These are phyloP conservation scores for Aspergillus cavernicola DNA, from an alignment of 495 filamentous ascomycete species.

Conservation along the genomic window DNA sequence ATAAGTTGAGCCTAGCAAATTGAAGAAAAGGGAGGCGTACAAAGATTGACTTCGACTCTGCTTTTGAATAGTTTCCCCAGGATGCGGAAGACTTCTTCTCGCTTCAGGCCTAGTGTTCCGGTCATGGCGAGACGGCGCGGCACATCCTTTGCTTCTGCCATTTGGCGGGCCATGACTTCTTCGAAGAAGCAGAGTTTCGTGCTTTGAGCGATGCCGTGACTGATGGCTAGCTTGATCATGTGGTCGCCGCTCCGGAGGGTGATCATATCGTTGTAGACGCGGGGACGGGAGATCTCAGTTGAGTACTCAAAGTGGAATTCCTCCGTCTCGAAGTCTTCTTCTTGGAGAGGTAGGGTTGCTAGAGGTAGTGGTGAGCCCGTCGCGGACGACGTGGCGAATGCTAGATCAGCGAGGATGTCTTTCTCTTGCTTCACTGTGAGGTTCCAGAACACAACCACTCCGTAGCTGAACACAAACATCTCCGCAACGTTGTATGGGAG, in stretches of 20 bases:
- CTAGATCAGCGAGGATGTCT: conserved; percentile 91
- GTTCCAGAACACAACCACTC: conserved; percentile 98
- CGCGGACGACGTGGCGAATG: conserved; percentile 67
- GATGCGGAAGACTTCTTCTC: conserved; percentile 89
- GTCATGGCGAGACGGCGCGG: conserved; percentile 84
- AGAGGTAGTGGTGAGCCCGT: conserved; percentile 54
- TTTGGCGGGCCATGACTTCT: conserved; percentile 91
- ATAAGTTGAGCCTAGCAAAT: too few relatives aligned
- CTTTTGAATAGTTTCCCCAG: conserved; percentile 87
- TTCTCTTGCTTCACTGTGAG: conserved; percentile 95
- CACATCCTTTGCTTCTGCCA: conserved; percentile 87
- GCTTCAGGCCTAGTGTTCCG: conserved; percentile 84
- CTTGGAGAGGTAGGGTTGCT: conserved; percentile 65
- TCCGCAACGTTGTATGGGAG: conserved; percentile 78
- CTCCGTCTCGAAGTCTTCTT: conserved; percentile 93
- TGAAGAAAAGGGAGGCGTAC: conserved; percentile 53
- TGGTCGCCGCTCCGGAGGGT: conserved; percentile 91
- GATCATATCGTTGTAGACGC: conserved; percentile 99
- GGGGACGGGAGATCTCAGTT: conserved; percentile 72
- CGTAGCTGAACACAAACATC: conserved; percentile 98
- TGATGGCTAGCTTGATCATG: conserved; percentile 98
- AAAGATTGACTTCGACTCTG: conserved; percentile 95
- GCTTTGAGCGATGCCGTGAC: conserved; percentile 94
- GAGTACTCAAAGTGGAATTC: conserved; percentile 99
- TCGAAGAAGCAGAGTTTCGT: conserved; percentile 97